A percentile compares a stretch with the other conserved stretches of the same genome.
These are phyloP conservation scores for Elongisporangium prolatum DNA, from an alignment of 352 stramenopile species.

Conservation along the genomic window DNA sequence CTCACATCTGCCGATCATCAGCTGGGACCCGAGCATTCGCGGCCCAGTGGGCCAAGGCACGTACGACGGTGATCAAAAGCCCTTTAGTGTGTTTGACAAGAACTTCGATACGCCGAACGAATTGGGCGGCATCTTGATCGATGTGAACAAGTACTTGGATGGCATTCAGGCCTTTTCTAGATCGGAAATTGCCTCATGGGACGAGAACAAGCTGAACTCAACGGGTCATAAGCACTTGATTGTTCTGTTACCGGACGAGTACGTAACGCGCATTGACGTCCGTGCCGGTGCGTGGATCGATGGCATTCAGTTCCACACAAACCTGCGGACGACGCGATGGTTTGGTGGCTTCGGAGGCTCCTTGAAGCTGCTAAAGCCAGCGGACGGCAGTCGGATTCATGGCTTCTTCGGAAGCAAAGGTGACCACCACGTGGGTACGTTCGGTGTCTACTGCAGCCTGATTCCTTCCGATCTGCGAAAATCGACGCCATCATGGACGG, in stretches of 20 bases:
- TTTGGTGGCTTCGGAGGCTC: slow-evolving; percentile 49
- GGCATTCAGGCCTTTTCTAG: slow-evolving; percentile 34
- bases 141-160: slow-evolving; percentile 37
- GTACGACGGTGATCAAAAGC: slow-evolving; percentile 35
- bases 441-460: slow-evolving; percentile 33
- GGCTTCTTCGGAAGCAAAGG: slow-evolving; percentile 51
- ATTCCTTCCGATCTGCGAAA: slow-evolving; percentile 1
- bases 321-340: slow-evolving; percentile 49
- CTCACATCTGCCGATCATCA: slow-evolving; percentile 25
- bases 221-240: slow-evolving; percentile 33
- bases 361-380: slow-evolving; percentile 33
- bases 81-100: slow-evolving; percentile 15
- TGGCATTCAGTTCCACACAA: slow-evolving; percentile 62
- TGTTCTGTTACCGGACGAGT: slow-evolving; percentile 37
- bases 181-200: slow-evolving; percentile 12
- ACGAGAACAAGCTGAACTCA: slow-evolving; percentile 15
- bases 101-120: slow-evolving; percentile 1
- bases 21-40: slow-evolving; percentile 36
- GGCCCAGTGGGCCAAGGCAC: slow-evolving; percentile 39
- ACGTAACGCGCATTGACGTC: slow-evolving; percentile 46
- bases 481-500: background rate
- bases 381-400: slow-evolving; percentile 35
- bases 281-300: slow-evolving; percentile 61
- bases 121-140: slow-evolving; percentile 42
- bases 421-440: slow-evolving; percentile 38